Base-by-base conservation (phyloP, 2,329 filamentous ascomycete species). In the Claviceps maximensis region DNA sequence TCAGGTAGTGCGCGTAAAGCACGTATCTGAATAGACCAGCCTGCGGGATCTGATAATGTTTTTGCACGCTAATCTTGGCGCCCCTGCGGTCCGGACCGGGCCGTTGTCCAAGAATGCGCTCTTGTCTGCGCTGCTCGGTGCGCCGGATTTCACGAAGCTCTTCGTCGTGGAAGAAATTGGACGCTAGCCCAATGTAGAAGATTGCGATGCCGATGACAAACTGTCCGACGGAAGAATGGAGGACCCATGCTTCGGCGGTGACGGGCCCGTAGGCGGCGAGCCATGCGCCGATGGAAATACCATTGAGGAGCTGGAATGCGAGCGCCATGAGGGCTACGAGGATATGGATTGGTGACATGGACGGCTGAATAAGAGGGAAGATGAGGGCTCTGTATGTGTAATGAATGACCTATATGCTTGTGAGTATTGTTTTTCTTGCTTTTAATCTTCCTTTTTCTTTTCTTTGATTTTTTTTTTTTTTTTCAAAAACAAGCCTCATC, bases 1-100 rank as follows among this genome's bases (percentile, higher is more conserved):
- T 86, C n/a, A 95, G 75, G 67, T 96, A 98, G 67, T 98, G 93
- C 59, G 93, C 89, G 67, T 85, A 95, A 55, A 97, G 76, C 64
- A 95, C 79, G 62, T 83, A 84, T 58, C 78, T 75, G 70, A 97
- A 98, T 49, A 95, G 70, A 0, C 90, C 89, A 50, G 84, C 84
- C 63, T 87, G 74, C 0, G 93, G 93, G 51, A 98, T 79, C 71
- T 87, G 82, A 67, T 97, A 97, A 56, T 94, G 80, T 71, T 93
- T 95, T 47, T 86, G 78, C 46, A 69, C 67, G 21, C 25, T 48
- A 17, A 42, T 46, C 23, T n/a, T 21, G 40, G 58, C 55, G 36
- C 47, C 51, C 12, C 46, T 45, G 10, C 58, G 57, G 23, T 51
- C 41, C 51, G 67, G 58, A 59, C 71, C 74, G 17, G 68, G n/a